A percentile compares a stretch with the other conserved stretches of the same genome.
phyloP scores from a whole-genome alignment of 768 basidiomycete species.

The Clathrus columnatus region DNA sequence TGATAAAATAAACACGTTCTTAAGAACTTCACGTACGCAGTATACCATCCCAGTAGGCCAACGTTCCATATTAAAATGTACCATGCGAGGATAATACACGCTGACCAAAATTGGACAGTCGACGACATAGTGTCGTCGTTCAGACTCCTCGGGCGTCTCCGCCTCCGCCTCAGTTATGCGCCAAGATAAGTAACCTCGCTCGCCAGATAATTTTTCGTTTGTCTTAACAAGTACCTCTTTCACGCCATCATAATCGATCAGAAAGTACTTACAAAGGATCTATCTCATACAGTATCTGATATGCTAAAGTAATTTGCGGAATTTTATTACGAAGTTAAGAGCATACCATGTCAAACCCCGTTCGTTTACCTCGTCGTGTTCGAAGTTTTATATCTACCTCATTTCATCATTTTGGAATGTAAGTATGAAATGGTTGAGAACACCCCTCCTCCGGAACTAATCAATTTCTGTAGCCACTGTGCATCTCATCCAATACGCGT shows the following conservation, averaged over 20 bases:
- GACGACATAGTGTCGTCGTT: constrained; percentile 2
- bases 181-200: background rate
- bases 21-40: constrained; percentile 7
- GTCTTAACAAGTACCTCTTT: background rate
- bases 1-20: background rate
- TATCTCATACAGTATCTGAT: background rate
- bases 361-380: constrained; percentile 7
- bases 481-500: constrained; percentile 86
- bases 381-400: constrained; percentile 7
- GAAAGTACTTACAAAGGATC: background rate
- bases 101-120: background rate
- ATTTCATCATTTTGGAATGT: constrained; percentile 75
- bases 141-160: background rate
- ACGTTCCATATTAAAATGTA: constrained; percentile 7
- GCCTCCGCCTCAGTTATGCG: background rate
- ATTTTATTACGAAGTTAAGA: background rate
- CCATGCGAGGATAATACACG: background rate
- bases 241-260: background rate
- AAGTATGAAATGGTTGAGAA: constrained; percentile 25
- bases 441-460: background rate
- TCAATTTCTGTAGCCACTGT: constrained; percentile 51
- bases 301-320: background rate
- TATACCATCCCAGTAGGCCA: constrained; percentile 6
- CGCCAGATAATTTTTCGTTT: background rate
- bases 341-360: constrained; percentile 5